Percentiles rank a stretch among this genome's conserved stretches.
phyloP scores from a whole-genome alignment of 2,329 filamentous ascomycete genomes.

The Epichloe uncinata region DNA sequence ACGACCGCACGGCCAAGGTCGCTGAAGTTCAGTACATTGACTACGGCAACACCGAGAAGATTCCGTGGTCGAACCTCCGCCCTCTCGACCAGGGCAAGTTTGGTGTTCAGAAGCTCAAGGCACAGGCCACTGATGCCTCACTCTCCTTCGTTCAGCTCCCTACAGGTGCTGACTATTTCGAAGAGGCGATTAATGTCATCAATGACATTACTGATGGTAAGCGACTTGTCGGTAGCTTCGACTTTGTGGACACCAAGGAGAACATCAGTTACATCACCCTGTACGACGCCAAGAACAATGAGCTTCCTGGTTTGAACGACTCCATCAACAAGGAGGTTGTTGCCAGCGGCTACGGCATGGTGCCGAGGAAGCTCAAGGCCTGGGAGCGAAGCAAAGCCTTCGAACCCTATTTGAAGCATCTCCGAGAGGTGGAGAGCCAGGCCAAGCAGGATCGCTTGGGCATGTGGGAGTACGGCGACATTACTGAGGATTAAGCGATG shows the following conservation, averaged over 20 bases:
- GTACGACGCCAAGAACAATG: slow-evolving; percentile 58
- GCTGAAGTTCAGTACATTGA: slow-evolving; percentile 91
- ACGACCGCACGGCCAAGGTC: slow-evolving; percentile 80
- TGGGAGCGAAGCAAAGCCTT: slow-evolving; percentile 71
- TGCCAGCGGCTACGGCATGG: slow-evolving; percentile 74
- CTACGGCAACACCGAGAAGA: slow-evolving; percentile 86
- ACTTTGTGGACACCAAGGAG: slow-evolving; percentile 67
- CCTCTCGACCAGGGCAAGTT: slow-evolving; percentile 72
- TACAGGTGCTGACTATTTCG: slow-evolving; percentile 65
- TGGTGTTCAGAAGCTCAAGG: slow-evolving; percentile 64
- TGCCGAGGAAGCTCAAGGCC: slow-evolving; percentile 77
- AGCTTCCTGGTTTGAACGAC: slow-evolving; percentile 46
- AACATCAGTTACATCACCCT: slow-evolving; percentile 76
- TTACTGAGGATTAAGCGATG: slow-evolving; percentile 66
- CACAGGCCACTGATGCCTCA: slow-evolving; percentile 76
- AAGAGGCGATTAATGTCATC: slow-evolving; percentile 65
- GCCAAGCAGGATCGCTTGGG: slow-evolving; percentile 72
- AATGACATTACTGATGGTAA: slow-evolving; percentile 60
- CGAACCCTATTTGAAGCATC: slow-evolving; percentile 53
- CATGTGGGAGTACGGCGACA: slow-evolving; percentile 97
- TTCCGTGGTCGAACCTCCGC: slow-evolving; percentile 74
- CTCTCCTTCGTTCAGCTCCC: slow-evolving; percentile 87
- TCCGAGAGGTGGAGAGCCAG: slow-evolving; percentile 60
- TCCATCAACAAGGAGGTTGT: slow-evolving; percentile 87
- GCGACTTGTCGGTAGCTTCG: slow-evolving; percentile 79